Conservation (phyloP, 306 rosid genomes). For the Lathyrus tuberosus region DNA sequence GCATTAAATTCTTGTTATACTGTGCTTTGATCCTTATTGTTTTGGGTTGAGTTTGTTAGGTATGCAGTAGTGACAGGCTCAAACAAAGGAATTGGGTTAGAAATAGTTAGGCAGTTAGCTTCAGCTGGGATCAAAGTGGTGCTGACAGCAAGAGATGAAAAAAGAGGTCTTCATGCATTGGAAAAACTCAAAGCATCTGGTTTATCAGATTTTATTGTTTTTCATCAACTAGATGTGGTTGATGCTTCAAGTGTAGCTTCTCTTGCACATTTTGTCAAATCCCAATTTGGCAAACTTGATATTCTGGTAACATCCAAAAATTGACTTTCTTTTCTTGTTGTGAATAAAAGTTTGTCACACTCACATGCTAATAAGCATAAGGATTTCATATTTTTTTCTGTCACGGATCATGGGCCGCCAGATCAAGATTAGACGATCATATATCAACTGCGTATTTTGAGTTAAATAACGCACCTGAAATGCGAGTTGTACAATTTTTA, state of each 20-base stretch:
- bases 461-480: neutral
- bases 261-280: conserved; percentile 9
- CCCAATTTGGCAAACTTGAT: conserved; percentile 1
- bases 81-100: conserved; percentile 45
- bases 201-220: conserved; percentile 34
- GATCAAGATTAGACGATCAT: neutral
- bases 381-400: too few species aligned
- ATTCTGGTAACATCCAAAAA: conserved; percentile 21
- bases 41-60: neutral
- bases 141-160: conserved; percentile 45
- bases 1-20: neutral
- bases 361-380: too few species aligned
- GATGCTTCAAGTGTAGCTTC: conserved; percentile 2
- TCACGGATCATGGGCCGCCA: too few species aligned
- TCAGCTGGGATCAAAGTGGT: conserved; percentile 45
- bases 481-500: neutral
- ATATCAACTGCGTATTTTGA: neutral
- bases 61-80: conserved; percentile 46
- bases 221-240: conserved; percentile 12
- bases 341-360: too few species aligned
- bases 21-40: neutral
- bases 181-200: conserved; percentile 33
- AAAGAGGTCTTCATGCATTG: conserved; percentile 38
- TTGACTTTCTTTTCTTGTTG: too few species aligned
- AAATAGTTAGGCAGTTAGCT: conserved; percentile 37